Conservation (phyloP, 352 stramenopile genomes). For the Phytophthora pinifolia region DNA sequence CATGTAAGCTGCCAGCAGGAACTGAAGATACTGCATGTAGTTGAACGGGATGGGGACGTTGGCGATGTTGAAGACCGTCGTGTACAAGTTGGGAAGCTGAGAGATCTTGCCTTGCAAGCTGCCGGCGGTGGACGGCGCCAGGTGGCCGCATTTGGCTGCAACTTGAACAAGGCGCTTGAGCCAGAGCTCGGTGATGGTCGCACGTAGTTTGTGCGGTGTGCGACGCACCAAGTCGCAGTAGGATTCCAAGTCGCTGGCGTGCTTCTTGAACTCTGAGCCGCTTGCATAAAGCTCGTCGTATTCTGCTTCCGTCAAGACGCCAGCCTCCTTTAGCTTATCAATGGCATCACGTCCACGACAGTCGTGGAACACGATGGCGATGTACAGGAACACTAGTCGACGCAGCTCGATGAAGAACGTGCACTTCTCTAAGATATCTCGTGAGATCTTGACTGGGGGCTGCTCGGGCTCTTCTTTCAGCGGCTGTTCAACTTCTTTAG, state of each 20-base stretch:
- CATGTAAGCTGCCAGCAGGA: constrained; percentile 68
- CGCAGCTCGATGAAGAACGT: constrained; percentile 72
- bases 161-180: constrained; percentile 69
- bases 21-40: constrained; percentile 80
- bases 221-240: constrained; percentile 50
- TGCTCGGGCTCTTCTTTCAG: constrained; percentile 12
- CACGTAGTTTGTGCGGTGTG: constrained; percentile 64
- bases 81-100: constrained; percentile 64
- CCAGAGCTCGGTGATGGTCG: constrained; percentile 74
- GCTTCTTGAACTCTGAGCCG: constrained; percentile 53
- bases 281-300: constrained; percentile 71
- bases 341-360: constrained; percentile 61
- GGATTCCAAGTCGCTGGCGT: constrained; percentile 33
- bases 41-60: constrained; percentile 87
- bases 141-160: constrained; percentile 47
- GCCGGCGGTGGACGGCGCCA: constrained; percentile 56
- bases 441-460: constrained; percentile 33
- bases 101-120: constrained; percentile 65
- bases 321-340: constrained; percentile 53
- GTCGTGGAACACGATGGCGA: constrained; percentile 80
- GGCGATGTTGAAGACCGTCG: constrained; percentile 77
- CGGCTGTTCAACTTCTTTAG: constrained; percentile 4
- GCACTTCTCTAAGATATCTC: constrained; percentile 61
- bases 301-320: constrained; percentile 54
- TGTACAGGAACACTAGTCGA: constrained; percentile 75